Evolutionary conservation across 495 filamentous ascomycete genomes (phyloP), one percentile per base, ranked within the genome.

Genomic region (Collariella sp.): DNA sequence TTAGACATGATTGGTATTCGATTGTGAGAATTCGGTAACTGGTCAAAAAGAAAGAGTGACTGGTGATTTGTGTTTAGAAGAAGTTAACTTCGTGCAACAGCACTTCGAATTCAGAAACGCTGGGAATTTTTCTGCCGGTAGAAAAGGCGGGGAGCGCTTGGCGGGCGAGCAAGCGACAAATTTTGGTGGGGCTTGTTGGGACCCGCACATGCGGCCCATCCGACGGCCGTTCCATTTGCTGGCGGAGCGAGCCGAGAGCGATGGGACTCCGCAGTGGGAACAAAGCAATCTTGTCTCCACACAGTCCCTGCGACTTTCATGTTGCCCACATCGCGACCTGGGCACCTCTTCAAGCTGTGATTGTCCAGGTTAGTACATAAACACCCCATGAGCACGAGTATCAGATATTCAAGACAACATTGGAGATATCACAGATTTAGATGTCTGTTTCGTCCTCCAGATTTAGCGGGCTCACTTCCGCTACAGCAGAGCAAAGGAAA

Each of bases 1-100:
- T 68, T 64, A 23, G 39, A 54, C 65, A 68, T 68, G 15, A 24
- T 54, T 26, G 12, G 6, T 24, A 6, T 46, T 45, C 50, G 13
- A 24, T 20, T 4, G 22, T 16, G 7, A 2, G n/a, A 24, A 23
- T 13, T 1, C 13, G 9, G 9, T 7, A 23, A 3, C 16, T 15
- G 0, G 34, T 18, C 18, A 13, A 0, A 24, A 38, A 16, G 26
- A 22, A 10, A 46, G 39, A 22, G 15, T 36, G 26, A 11, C 39
- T 22, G 26, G 18, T 23, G 33, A 33, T 13, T 7, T 15, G 12
- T 39, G n/a, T 2, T 19, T 12, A 31, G 39, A 7, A 24, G n/a
- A 38, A 39, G 24, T 15, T 9, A 7, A 26, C 36, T 3, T 16
- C 12, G 7, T 12, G 9, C 29, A 16, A 20, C 33, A 16, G n/a